Percentiles rank a stretch among this genome's conserved stretches.
Evolutionary conservation across 1,139 yeast species (phyloP).

Genomic region (Saccharomyces hybrid): DNA sequence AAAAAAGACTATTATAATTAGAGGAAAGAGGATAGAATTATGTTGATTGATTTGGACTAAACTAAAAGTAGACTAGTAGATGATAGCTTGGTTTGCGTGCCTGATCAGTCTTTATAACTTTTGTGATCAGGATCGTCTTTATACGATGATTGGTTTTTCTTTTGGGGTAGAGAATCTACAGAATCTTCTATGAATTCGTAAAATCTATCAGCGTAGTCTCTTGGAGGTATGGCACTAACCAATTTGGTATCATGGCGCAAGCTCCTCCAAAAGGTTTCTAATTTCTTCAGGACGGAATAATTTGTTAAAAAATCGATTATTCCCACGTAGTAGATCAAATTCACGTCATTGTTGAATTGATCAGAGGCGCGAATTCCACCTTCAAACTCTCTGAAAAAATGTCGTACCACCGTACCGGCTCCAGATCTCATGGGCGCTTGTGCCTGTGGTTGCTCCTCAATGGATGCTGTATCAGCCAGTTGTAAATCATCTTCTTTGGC

Average conservation of each 20-base stretch:
- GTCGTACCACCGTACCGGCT: constrained; percentile 20
- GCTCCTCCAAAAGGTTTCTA: constrained; percentile 84
- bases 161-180: constrained; percentile 20
- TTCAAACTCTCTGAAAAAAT: constrained; percentile 68
- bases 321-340: constrained; percentile 81
- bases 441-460: constrained; percentile 3
- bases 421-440: neutral
- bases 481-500: constrained; percentile 8
- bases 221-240: constrained; percentile 85
- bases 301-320: constrained; percentile 90
- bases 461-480: neutral
- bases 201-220: constrained; percentile 84
- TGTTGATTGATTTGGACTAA: neutral
- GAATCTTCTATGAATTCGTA: constrained; percentile 50
- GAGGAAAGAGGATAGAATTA: neutral
- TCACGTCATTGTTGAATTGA: constrained; percentile 51
- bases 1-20: neutral
- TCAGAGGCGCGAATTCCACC: constrained; percentile 83
- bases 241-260: constrained; percentile 59
- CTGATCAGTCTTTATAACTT: constrained; percentile 16
- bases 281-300: constrained; percentile 64
- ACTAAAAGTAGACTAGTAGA: constrained; percentile 4
- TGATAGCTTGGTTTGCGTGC: neutral
- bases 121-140: constrained; percentile 19
- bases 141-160: constrained; percentile 7